These are phyloP conservation scores for Dipodascus geniculatus DNA, from an alignment of 805 yeast genomes.

Conservation along the genomic window DNA sequence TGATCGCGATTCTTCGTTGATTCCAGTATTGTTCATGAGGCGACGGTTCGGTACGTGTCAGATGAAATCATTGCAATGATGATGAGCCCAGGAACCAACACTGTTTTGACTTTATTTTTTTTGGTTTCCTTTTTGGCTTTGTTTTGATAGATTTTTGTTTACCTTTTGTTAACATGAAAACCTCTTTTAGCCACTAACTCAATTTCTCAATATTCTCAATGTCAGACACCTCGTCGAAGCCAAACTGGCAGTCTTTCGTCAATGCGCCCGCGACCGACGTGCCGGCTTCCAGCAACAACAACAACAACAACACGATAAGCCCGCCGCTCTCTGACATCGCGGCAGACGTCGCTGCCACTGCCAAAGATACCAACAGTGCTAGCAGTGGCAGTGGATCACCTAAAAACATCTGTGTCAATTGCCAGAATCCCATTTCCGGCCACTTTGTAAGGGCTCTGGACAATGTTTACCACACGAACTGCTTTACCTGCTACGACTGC, in stretches of 20 bases:
- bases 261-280: not conserved
- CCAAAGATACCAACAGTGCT: not conserved
- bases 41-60: conserved; percentile 1
- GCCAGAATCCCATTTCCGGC: conserved; percentile 34
- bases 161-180: not conserved
- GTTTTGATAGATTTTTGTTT: not conserved
- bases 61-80: not conserved
- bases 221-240: not conserved
- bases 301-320: no score
- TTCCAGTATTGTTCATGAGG: not conserved
- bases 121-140: not conserved
- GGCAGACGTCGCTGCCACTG: not conserved
- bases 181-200: not conserved
- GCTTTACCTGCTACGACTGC: conserved; percentile 83
- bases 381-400: not conserved
- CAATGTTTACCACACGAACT: conserved; percentile 69
- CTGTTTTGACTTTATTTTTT: not conserved
- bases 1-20: not conserved
- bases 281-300: not conserved
- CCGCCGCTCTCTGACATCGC: no score
- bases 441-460: conserved; percentile 80
- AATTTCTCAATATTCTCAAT: not conserved
- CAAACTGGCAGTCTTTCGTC: conserved; percentile 3
- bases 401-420: not conserved
- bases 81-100: not conserved